Conservation (phyloP, 129 eudicot genomes). For the Ambrosia artemisiifolia region DNA sequence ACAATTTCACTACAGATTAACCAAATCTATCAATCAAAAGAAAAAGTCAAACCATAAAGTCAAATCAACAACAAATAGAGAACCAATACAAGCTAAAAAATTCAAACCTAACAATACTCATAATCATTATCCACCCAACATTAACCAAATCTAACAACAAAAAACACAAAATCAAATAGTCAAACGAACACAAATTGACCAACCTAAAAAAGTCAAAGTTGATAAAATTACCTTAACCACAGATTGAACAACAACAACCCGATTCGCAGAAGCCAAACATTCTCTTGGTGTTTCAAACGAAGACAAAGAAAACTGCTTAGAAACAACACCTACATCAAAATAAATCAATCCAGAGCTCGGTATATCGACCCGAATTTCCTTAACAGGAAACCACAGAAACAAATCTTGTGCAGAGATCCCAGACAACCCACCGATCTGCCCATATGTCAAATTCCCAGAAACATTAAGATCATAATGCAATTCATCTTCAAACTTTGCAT, state of each 20-base stretch:
- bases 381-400: constrained; percentile 85
- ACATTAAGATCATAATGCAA: constrained; percentile 72
- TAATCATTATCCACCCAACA: too few species aligned
- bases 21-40: too few species aligned
- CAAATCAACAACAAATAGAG: neutral
- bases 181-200: constrained; percentile 7
- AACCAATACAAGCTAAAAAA: neutral
- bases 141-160: too few species aligned
- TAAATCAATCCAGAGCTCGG: constrained; percentile 89
- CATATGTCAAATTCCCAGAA: constrained; percentile 54
- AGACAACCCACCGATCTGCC: constrained; percentile 70
- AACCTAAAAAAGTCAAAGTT: constrained; percentile 6
- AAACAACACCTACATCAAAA: constrained; percentile 89
- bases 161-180: neutral
- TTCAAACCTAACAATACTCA: neutral
- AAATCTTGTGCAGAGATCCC: constrained; percentile 90
- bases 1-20: too few species aligned
- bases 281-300: constrained; percentile 82
- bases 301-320: constrained; percentile 77
- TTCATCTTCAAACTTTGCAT: constrained; percentile 81
- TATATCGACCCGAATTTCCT: constrained; percentile 73
- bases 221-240: constrained; percentile 32
- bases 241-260: constrained; percentile 12
- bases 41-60: neutral
- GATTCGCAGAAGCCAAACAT: constrained; percentile 59